Evolutionary conservation across 352 stramenopile species (phyloP).

Genomic region (Aphanomyces cochlioides): DNA sequence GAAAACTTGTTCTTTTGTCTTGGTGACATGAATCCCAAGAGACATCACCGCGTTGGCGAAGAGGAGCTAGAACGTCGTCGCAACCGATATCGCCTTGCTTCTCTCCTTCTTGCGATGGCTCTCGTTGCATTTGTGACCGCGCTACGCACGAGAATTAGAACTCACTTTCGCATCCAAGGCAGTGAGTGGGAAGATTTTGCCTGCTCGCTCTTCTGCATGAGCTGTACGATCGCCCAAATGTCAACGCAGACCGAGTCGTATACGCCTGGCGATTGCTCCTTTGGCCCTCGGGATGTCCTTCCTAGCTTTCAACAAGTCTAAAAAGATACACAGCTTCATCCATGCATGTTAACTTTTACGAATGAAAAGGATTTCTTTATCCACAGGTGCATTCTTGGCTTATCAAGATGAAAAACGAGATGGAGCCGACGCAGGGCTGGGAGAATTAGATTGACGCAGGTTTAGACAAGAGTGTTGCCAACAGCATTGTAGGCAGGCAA

Average conservation of each 20-base stretch:
- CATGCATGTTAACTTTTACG: too few relatives aligned
- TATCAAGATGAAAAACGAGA: too few relatives aligned
- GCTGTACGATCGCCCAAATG: slow-evolving; percentile 60
- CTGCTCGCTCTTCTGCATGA: slow-evolving; percentile 40
- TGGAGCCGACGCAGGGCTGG: too few relatives aligned
- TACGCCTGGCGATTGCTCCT: slow-evolving; percentile 46
- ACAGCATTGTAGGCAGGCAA: slow-evolving; percentile 32
- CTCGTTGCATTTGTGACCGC: slow-evolving; percentile 24
- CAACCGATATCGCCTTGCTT: not conserved
- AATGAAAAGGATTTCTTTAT: too few relatives aligned
- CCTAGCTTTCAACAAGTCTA: too few relatives aligned
- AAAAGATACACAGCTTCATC: too few relatives aligned
- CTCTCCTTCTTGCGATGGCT: slow-evolving; percentile 13
- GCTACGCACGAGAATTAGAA: slow-evolving; percentile 17
- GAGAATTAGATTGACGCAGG: not conserved
- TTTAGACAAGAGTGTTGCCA: slow-evolving; percentile 10
- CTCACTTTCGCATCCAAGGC: slow-evolving; percentile 1
- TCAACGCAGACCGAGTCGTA: slow-evolving; percentile 60
- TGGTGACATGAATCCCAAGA: not conserved
- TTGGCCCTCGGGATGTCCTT: slow-evolving; percentile 39
- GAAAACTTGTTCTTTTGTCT: slow-evolving; percentile 17
- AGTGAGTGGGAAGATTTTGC: slow-evolving; percentile 24
- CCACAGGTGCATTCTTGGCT: too few relatives aligned
- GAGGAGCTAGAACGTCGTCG: not conserved
- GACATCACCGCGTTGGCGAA: not conserved